Evolutionary conservation across 1,139 yeast species (phyloP).

Genomic region (Geotrichum fermentans): DNA sequence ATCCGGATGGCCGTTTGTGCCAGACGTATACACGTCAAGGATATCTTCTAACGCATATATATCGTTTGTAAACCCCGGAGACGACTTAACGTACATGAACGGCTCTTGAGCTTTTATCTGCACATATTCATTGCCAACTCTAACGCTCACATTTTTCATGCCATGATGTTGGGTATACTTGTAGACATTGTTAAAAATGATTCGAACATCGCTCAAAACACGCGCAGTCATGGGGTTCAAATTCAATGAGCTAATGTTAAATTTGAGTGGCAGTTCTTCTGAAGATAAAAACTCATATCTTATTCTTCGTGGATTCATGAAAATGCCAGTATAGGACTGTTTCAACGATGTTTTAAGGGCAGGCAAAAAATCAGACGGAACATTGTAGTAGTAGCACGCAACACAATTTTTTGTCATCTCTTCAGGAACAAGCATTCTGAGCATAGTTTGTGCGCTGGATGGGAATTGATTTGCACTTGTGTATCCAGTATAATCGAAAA

Average conservation of each 20-base stretch:
- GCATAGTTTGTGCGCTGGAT: constrained; percentile 22
- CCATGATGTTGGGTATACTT: constrained; percentile 13
- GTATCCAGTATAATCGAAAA: constrained; percentile 68
- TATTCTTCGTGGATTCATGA: constrained; percentile 28
- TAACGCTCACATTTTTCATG: constrained; percentile 44
- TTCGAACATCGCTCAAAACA: constrained; percentile 27
- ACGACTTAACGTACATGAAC: constrained; percentile 44
- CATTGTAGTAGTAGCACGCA: constrained; percentile 56
- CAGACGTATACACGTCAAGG: constrained; percentile 49
- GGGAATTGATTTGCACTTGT: constrained; percentile 39
- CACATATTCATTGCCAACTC: constrained; percentile 65
- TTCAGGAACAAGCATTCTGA: constrained; percentile 40
- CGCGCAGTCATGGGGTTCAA: constrained; percentile 26
- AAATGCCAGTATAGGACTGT: constrained; percentile 24
- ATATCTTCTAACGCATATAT: constrained; percentile 37
- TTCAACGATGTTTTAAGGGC: constrained; percentile 32
- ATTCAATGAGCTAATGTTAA: constrained; percentile 26
- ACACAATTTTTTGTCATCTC: constrained; percentile 52
- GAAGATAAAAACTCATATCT: constrained; percentile 29
- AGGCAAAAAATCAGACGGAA: constrained; percentile 46
- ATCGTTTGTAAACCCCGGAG: constrained; percentile 30
- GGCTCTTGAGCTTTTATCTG: constrained; percentile 51
- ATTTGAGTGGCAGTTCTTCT: constrained; percentile 23
- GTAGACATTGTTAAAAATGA: constrained; percentile 24
- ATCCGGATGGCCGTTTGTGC: constrained; percentile 46